Evolutionary conservation across 495 filamentous ascomycete species (phyloP), one percentile per base, ranked within the genome.

Genomic region (Penicillium argentinense): DNA sequence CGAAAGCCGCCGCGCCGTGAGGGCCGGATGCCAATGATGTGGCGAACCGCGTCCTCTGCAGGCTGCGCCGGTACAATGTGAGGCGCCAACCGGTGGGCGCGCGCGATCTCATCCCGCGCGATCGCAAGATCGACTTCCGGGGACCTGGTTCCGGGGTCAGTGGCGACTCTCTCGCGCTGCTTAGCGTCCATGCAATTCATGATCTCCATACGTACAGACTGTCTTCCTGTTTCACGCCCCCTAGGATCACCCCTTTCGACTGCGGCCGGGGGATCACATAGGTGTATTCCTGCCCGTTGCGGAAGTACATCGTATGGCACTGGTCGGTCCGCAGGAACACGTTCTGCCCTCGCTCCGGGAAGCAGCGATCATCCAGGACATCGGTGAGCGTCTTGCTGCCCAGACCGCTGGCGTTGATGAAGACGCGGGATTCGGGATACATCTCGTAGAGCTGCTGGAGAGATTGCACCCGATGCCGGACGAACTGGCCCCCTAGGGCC

Each of bases 221-320:
- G 24, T 61, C 66, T 42, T 57, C 57, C 27, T 73, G 66, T 40
- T 76, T 78, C 36, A 74, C 66, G 1, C 75, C 75, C 9, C 75
- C 75, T 14, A 78, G 45, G 1, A 78, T 63, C 4, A 76, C 63
- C 6, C 71, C 73, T 5, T 62, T 56, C 9, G 71, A 67, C 4
- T 63, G 42, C 4, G 69, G 64, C n/a, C 73, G 66, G 14, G 75
- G 75, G 32, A 78, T 78, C 14, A 78, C 54, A 47, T 78, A 76
- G 13, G 73, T 76, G 39, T 78, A 78, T 42, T 76, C 71, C 6
- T 62, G 55, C 25, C 73, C 75, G 39, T 72, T 72, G 1, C 67
- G 64, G 28, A 74, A 73, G 38, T 71, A 69, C 50, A 74, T 44
- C 0, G 57, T 66, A 4, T 59, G 29, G 41, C 61, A 66, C 17